Conservation (phyloP, 768 basidiomycete species). For the Naganishia randhawae region DNA sequence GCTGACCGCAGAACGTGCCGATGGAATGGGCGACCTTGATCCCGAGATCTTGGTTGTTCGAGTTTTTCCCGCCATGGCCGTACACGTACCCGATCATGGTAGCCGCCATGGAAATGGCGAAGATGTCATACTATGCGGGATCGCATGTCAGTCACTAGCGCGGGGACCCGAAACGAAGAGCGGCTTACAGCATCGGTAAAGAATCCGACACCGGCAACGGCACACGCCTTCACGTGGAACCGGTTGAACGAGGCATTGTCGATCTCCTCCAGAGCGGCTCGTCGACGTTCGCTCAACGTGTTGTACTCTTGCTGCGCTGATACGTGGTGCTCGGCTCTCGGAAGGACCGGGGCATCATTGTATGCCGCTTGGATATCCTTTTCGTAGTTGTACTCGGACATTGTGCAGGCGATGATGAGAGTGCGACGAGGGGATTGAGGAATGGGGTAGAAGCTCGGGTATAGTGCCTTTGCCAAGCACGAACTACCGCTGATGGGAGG, state of each 20-base stretch:
- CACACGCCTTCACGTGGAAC: constrained; percentile 70
- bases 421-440: background rate
- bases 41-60: constrained; percentile 58
- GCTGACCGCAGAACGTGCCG: constrained; percentile 50
- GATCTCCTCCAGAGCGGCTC: constrained; percentile 76
- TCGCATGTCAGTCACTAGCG: background rate
- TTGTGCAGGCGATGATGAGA: background rate
- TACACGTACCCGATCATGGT: constrained; percentile 82
- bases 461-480: too few relatives aligned
- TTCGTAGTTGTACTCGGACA: constrained; percentile 22
- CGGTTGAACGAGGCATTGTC: constrained; percentile 83
- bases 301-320: constrained; percentile 1
- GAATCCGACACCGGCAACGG: constrained; percentile 66
- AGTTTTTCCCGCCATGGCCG: constrained; percentile 55
- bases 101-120: constrained; percentile 81
- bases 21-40: constrained; percentile 51
- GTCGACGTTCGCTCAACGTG: constrained; percentile 58
- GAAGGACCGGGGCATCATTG: background rate
- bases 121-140: constrained; percentile 59
- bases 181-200: constrained; percentile 70
- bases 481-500: too few relatives aligned
- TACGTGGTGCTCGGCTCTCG: background rate
- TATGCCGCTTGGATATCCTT: constrained; percentile 8
- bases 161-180: background rate
- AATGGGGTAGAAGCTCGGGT: background rate